Evolutionary conservation across 306 rosid species (phyloP).

Genomic region (Oxytropis ochrocephala): DNA sequence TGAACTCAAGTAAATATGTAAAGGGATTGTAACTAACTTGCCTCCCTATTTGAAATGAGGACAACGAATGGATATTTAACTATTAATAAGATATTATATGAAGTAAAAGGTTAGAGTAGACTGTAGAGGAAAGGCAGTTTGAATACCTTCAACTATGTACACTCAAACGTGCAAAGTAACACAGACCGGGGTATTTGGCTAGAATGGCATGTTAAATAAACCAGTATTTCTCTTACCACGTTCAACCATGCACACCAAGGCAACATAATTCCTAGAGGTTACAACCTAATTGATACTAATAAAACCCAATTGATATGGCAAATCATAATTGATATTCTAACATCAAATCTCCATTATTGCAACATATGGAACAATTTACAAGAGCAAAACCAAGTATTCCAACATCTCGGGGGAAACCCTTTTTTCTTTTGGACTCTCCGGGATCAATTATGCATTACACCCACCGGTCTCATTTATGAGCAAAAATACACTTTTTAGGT

Average conservation of each 20-base stretch:
- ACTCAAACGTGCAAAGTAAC: not conserved
- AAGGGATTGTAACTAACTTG: not conserved
- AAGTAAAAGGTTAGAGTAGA: not conserved
- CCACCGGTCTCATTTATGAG: too few relatives aligned
- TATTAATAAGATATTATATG: not conserved
- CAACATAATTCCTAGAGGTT: not conserved
- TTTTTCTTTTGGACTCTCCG: not conserved
- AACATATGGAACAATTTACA: not conserved
- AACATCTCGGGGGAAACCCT: not conserved
- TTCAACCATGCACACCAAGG: not conserved
- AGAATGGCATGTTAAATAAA: not conserved
- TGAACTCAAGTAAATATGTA: not conserved
- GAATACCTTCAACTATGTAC: not conserved
- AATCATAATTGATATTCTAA: not conserved
- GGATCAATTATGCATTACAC: not conserved
- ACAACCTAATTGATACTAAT: slow-evolving; percentile 1
- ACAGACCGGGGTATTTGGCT: not conserved
- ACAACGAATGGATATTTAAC: not conserved
- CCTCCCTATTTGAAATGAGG: not conserved
- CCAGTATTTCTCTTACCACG: not conserved
- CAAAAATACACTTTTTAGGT: too few relatives aligned
- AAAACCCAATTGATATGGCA: too few relatives aligned
- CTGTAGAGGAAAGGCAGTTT: not conserved
- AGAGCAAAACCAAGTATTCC: not conserved
- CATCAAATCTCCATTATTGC: not conserved